Percentiles rank a stretch among this genome's conserved stretches.
These are phyloP conservation scores for Fusarium tricinctum DNA, from an alignment of 2,329 filamentous ascomycete species.

Conservation along the genomic window DNA sequence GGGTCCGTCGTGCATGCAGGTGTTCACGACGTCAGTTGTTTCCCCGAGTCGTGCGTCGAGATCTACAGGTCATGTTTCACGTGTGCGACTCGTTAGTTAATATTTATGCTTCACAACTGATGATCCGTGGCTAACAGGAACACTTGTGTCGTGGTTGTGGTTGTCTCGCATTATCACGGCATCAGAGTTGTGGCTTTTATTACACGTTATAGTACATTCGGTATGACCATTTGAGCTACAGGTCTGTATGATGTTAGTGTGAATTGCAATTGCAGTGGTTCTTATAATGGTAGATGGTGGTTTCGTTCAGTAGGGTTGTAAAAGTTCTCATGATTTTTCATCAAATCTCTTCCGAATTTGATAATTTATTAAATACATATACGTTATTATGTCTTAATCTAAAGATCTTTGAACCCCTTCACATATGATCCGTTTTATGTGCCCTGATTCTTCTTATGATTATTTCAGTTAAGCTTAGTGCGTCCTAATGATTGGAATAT, in stretches of 20 bases:
- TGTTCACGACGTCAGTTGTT: constrained; percentile 28
- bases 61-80: constrained; percentile 31
- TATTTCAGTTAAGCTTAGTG: no score
- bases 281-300: not conserved
- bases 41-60: constrained; percentile 26
- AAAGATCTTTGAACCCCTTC: no score
- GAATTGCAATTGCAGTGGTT: not conserved
- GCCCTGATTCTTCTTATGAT: no score
- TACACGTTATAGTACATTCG: constrained; percentile 16
- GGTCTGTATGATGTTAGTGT: not conserved
- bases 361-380: no score
- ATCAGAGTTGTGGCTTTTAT: constrained; percentile 17
- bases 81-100: constrained; percentile 16
- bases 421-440: no score
- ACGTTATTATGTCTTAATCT: no score
- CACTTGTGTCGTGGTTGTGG: not conserved
- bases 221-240: not conserved
- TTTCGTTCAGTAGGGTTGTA: not conserved
- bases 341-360: no score
- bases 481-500: no score
- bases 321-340: no score
- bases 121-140: not conserved
- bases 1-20: constrained; percentile 19
- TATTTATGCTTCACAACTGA: not conserved
- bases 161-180: constrained; percentile 11